Evolutionary conservation across 441 rosid species (phyloP).

Genomic region (Kokia cookei): DNA sequence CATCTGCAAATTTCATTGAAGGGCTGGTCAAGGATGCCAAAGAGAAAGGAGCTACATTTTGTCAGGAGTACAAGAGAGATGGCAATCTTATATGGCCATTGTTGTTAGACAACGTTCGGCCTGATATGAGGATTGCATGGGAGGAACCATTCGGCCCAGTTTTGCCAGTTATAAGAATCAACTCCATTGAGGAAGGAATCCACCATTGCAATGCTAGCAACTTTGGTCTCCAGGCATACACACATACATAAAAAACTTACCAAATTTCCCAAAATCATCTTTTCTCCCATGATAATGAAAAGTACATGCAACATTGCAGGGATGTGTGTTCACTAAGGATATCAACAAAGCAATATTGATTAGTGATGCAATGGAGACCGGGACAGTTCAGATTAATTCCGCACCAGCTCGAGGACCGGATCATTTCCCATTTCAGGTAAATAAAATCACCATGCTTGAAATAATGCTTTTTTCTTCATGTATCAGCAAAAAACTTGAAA

Average conservation of each 20-base stretch:
- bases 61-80: constrained; percentile 80
- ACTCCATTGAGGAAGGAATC: constrained; percentile 83
- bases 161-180: constrained; percentile 74
- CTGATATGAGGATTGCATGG: constrained; percentile 98
- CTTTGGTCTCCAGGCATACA: constrained; percentile 78
- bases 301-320: constrained; percentile 32
- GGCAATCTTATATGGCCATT: constrained; percentile 98
- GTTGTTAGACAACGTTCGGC: constrained; percentile 82
- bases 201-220: constrained; percentile 98
- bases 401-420: constrained; percentile 99
- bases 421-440: constrained; percentile 98
- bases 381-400: constrained; percentile 93
- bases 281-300: background rate
- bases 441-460: background rate
- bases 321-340: constrained; percentile 88
- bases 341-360: constrained; percentile 83
- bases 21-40: constrained; percentile 91
- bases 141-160: constrained; percentile 96
- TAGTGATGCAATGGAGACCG: constrained; percentile 97
- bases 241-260: background rate
- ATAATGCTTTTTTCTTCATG: background rate
- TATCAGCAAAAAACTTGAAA: background rate
- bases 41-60: constrained; percentile 92
- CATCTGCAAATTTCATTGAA: constrained; percentile 92
- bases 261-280: background rate